Base-by-base conservation (phyloP, 257 asterid genomes). In the Gentiana straminea region DNA sequence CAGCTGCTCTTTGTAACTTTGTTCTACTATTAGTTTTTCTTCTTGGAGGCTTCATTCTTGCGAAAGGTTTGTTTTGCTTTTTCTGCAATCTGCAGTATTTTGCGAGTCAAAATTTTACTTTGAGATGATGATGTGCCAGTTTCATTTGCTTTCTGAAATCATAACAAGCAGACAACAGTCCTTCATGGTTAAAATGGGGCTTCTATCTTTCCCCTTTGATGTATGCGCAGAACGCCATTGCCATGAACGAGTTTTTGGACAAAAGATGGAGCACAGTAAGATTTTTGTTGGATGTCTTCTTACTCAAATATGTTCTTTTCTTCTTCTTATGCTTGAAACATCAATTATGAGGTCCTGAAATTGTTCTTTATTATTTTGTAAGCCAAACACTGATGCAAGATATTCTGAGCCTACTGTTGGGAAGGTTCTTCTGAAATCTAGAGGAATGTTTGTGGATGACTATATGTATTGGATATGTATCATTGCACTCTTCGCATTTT, bases 161-260 rank as follows among this genome's bases (percentile, higher is more conserved):
- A 35, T 7, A 45, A 36, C 54, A 55, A 68, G 53, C 81, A 86
- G 96, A 86, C 58, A 94, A 86, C 76, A 84, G 84, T 60, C 60
- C 76, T 60, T 86, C 94, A 38, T 86, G 91, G 89, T 74, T 86
- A 89, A 76, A 76, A 53, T 86, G 96, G 96, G 96, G 91, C 49
- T 86, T 70, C 48, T 86, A 86, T 46, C 9, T 76, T 41, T 84
- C 96, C 64, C 96, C 94, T 54, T 81, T 86, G 96, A 79, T 75
- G 94, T 86, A 86, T 54, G 94, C 84, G 58, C 94, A 84, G 72
- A 86, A 84, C 62, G 96, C 96, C 50, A 70, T 86, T 54, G 89
- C 87, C 77, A 81, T 86, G 57, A 84, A 84, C 35, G 96, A 86
- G 73, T 86, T 86, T 67, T 75, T 86, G 15, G 96, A 82, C 51